A percentile compares a stretch with the other conserved stretches of the same genome.
phyloP scores from a whole-genome alignment of 805 yeast genomes.

The Yarrowia alimentaria region DNA sequence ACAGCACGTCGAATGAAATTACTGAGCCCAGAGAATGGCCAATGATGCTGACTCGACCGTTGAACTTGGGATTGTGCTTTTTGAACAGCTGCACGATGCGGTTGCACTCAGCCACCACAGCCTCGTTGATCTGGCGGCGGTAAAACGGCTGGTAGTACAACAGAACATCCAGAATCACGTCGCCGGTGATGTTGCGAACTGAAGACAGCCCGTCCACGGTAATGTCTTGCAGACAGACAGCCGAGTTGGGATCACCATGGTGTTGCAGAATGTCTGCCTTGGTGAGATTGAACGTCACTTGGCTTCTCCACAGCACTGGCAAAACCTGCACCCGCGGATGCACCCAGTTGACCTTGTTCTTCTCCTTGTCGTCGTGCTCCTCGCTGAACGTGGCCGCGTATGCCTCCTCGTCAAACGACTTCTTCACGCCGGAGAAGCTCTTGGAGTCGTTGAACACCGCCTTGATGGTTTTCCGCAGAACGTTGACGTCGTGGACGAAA shows the following conservation, averaged over 20 bases:
- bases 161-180: conserved; percentile 79
- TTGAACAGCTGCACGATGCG: conserved; percentile 56
- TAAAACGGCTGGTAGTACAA: conserved; percentile 70
- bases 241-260: conserved; percentile 28
- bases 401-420: too few species aligned
- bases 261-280: conserved; percentile 26
- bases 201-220: conserved; percentile 73
- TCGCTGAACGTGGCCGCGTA: too few species aligned
- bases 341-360: not conserved
- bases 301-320: conserved; percentile 90
- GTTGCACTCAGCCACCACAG: conserved; percentile 65
- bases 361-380: conserved; percentile 4
- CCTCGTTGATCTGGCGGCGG: conserved; percentile 56
- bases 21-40: conserved; percentile 95
- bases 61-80: conserved; percentile 47
- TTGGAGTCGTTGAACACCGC: conserved; percentile 22
- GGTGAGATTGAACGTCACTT: conserved; percentile 38
- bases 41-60: conserved; percentile 77
- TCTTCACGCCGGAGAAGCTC: too few species aligned
- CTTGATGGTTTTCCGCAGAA: conserved; percentile 42
- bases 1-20: conserved; percentile 70
- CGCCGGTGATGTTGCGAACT: conserved; percentile 73
- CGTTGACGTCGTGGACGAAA: conserved; percentile 80
- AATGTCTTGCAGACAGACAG: conserved; percentile 55
- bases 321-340: conserved; percentile 56